phyloP scores from a whole-genome alignment of 768 basidiomycete species.

The Mycena olivaceomarginata region DNA sequence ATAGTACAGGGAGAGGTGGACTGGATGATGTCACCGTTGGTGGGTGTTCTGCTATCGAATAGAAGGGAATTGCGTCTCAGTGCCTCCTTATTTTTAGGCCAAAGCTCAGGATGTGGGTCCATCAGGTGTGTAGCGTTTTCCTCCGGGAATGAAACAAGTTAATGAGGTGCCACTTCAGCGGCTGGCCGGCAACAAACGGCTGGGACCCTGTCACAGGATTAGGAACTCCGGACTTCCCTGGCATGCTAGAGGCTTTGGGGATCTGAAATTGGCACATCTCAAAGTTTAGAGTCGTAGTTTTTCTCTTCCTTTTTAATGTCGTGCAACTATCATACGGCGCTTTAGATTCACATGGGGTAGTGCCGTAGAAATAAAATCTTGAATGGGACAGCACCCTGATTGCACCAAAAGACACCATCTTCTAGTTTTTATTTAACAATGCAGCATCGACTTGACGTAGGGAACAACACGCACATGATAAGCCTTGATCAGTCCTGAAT shows the following conservation, averaged over 20 bases:
- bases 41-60: neutral
- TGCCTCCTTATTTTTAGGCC: neutral
- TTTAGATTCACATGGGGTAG: no score
- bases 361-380: no score
- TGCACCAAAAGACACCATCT: no score
- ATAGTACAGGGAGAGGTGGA: neutral
- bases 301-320: no score
- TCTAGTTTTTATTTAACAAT: no score
- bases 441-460: no score
- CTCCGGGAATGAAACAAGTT: neutral
- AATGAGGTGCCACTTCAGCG: neutral
- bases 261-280: neutral
- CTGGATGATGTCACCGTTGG: neutral
- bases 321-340: no score
- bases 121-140: neutral
- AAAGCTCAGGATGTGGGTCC: conserved; percentile 3
- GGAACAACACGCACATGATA: no score
- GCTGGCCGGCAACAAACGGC: neutral
- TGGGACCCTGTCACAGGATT: conserved; percentile 2
- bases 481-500: no score
- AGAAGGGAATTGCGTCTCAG: neutral
- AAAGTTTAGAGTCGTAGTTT: neutral
- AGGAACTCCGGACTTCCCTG: neutral
- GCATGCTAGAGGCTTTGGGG: neutral
- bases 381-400: no score